phyloP scores from a whole-genome alignment of 2,329 filamentous ascomycete genomes.

The Sporothrix brasiliensis region DNA sequence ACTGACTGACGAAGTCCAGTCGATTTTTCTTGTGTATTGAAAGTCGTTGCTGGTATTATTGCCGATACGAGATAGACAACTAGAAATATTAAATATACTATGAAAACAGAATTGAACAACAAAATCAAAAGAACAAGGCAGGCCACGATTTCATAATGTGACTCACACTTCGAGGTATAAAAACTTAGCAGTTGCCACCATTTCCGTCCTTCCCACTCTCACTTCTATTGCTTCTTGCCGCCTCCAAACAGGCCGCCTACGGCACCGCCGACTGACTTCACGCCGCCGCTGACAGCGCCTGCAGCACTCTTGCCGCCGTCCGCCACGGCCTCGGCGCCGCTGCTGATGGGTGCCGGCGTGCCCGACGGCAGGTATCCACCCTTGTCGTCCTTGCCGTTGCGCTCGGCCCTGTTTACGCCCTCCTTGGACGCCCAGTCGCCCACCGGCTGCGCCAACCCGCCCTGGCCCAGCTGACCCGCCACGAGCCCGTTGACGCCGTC shows the following conservation, averaged over 20 bases:
- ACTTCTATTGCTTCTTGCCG: slow-evolving; percentile 7
- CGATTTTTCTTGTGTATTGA: no score
- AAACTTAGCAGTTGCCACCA: neutral
- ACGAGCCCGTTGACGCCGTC: slow-evolving; percentile 67
- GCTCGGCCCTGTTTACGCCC: slow-evolving; percentile 66
- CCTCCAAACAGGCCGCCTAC: slow-evolving; percentile 17
- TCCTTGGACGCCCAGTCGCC: slow-evolving; percentile 66
- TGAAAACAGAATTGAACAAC: neutral
- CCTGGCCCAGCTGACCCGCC: slow-evolving; percentile 66
- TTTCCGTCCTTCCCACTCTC: neutral
- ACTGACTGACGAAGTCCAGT: no score
- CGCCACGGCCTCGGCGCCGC: neutral
- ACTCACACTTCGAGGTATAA: neutral
- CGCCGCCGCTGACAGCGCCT: neutral
- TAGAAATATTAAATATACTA: neutral
- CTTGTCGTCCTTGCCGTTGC: slow-evolving; percentile 64
- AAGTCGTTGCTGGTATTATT: neutral
- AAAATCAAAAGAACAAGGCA: neutral
- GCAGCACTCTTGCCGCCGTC: slow-evolving; percentile 11
- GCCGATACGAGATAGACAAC: neutral
- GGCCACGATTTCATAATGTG: neutral
- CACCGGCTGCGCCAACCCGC: slow-evolving; percentile 65
- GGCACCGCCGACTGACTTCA: slow-evolving; percentile 12
- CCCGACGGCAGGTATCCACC: slow-evolving; percentile 43
- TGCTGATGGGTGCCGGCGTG: neutral